A percentile compares a stretch with the other conserved stretches of the same genome.
Conservation (phyloP, 768 basidiomycete genomes). For the Pleurotus sapidus region DNA sequence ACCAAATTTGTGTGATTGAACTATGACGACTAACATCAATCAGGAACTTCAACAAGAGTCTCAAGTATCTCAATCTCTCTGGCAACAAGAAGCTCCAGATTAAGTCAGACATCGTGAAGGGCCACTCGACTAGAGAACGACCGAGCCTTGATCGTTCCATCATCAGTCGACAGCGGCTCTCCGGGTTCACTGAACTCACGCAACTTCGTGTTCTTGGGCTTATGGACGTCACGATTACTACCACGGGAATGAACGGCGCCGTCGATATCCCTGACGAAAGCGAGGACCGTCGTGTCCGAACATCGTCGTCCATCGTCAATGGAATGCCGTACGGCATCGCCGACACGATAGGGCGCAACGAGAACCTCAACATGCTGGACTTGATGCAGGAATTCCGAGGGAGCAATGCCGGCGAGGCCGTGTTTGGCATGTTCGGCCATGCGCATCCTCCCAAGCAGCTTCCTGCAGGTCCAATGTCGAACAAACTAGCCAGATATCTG, state of each 20-base stretch:
- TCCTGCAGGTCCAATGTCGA: conserved; percentile 50
- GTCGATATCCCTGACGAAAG: conserved; percentile 78
- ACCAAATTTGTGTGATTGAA: neutral
- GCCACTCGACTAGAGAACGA: conserved; percentile 20
- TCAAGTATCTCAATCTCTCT: conserved; percentile 93
- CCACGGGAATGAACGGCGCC: conserved; percentile 45
- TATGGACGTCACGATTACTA: conserved; percentile 91
- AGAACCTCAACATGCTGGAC: conserved; percentile 87
- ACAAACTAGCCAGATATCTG: conserved; percentile 76
- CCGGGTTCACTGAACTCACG: conserved; percentile 85
- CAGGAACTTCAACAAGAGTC: conserved; percentile 95
- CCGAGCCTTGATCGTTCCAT: conserved; percentile 19
- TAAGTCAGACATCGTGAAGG: conserved; percentile 60
- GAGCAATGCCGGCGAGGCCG: conserved; percentile 64
- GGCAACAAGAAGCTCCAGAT: conserved; percentile 97
- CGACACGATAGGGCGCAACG: conserved; percentile 80
- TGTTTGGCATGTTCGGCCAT: conserved; percentile 96
- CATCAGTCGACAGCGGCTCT: conserved; percentile 41
- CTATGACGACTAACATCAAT: neutral
- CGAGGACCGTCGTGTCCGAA: conserved; percentile 88
- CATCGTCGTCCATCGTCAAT: conserved; percentile 84
- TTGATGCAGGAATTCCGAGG: conserved; percentile 86
- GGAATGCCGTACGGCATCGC: conserved; percentile 96
- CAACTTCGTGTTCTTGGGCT: conserved; percentile 90
- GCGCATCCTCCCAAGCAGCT: conserved; percentile 43